Base-by-base conservation (phyloP, 169 alveolate genomes). In the Plasmodium vinckei region DNA sequence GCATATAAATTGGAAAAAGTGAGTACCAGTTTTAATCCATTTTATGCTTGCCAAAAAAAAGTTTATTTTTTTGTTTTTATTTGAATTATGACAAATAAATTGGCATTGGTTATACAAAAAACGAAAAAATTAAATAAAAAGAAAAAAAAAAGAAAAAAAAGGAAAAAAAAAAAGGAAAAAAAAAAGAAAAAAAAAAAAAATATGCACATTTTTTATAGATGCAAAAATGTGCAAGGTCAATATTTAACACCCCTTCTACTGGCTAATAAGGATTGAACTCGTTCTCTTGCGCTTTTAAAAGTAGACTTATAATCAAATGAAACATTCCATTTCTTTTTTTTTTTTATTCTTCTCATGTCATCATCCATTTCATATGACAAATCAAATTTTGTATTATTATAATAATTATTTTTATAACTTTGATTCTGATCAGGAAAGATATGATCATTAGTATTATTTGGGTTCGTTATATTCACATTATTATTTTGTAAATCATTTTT, bases 371-470 rank as follows among this genome's bases (percentile, higher is more conserved):
- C 88, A 23, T 77, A 77, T 12, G 70, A 63, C 59, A 77, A 39
- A 67, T 77, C 88, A 77, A 77, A 77, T n/a, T 77, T 77, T 9
- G 59, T 44, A 39, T 77, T 77, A 42, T 77, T 65, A 56, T 77
- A 77, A 56, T 77, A 77, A 53, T 33, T 49, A 77, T 77, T 77
- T 63, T 77, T 77, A 68, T 77, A 77, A 19, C 61, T 77, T 44
- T 69, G 47, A 56, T 77, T 77, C 13, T 77, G 72, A 54, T 77
- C 88, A 25, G 25, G 17, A 69, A 61, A 64, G 7, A 44, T 5
- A 25, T 46, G 46, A 17, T 63, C 72, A 10, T 53, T 54, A 21
- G 4, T 33, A 0, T 33, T 33, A 33, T 33, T 33, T 33, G 6
- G 5, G 5, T 33, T 33, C 6, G 4, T 1, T 0, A 44, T 63